Conservation (phyloP, 2,329 filamentous ascomycete genomes). For the Pseudocercospora pini-densiflorae region DNA sequence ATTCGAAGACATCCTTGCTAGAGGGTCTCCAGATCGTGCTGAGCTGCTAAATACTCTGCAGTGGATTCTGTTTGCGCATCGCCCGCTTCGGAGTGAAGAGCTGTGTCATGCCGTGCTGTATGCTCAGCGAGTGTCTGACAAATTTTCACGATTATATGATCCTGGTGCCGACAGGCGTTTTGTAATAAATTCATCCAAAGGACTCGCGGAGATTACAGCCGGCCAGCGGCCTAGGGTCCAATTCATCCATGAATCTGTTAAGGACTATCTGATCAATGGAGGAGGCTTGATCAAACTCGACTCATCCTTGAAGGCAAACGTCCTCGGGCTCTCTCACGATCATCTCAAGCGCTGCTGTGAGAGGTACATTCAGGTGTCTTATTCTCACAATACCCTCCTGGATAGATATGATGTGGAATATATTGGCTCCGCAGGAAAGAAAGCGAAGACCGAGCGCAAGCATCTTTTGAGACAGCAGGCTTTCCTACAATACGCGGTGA, state of each 20-base stretch:
- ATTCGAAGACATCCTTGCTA: slow-evolving; percentile 56
- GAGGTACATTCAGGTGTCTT: too few species aligned
- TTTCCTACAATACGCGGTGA: background rate
- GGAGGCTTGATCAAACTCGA: slow-evolving; percentile 39
- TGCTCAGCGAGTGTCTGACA: background rate
- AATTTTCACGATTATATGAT: background rate
- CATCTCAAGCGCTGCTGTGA: too few species aligned
- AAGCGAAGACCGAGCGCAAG: too few species aligned
- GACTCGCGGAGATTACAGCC: slow-evolving; percentile 51
- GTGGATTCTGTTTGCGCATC: slow-evolving; percentile 58
- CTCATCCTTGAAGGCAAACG: slow-evolving; percentile 24
- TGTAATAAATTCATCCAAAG: slow-evolving; percentile 55
- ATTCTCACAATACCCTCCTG: too few species aligned
- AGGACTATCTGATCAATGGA: slow-evolving; percentile 52
- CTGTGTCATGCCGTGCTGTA: slow-evolving; percentile 51
- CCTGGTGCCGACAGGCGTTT: slow-evolving; percentile 38
- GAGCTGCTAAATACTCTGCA: slow-evolving; percentile 54
- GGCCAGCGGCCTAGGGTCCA: slow-evolving; percentile 45
- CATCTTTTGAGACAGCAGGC: slow-evolving; percentile 18
- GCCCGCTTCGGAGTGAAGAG: slow-evolving; percentile 50
- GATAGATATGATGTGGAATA: too few species aligned
- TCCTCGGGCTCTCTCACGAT: slow-evolving; percentile 23
- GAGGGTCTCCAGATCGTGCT: slow-evolving; percentile 50
- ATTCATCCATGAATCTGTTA: slow-evolving; percentile 60
- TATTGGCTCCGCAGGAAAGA: too few species aligned